phyloP scores from a whole-genome alignment of 352 stramenopile genomes.

The Pythium guiyangense region DNA sequence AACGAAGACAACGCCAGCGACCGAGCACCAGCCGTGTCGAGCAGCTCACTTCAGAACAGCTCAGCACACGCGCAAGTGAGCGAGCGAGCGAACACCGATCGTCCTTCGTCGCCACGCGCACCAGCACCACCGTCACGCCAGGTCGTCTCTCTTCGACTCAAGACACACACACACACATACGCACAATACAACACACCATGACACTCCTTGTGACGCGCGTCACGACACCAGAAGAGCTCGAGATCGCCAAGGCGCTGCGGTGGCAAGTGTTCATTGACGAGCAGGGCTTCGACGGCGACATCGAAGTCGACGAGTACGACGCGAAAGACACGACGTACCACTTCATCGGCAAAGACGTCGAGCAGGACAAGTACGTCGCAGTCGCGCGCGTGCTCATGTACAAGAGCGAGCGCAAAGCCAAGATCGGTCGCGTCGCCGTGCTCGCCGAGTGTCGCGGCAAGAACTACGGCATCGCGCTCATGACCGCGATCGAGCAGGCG shows the following conservation, averaged over 20 bases:
- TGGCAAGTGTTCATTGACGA: conserved; percentile 52
- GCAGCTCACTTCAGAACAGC: no score
- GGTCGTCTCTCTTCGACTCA: not conserved
- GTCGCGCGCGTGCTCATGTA: conserved; percentile 42
- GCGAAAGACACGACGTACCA: conserved; percentile 34
- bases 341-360: conserved; percentile 45
- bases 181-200: conserved; percentile 11
- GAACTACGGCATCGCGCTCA: conserved; percentile 37
- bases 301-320: conserved; percentile 48
- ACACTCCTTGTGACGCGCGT: conserved; percentile 31
- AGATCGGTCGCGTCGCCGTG: conserved; percentile 54
- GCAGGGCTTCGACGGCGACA: conserved; percentile 27
- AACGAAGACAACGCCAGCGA: no score
- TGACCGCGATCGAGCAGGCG: conserved; percentile 29
- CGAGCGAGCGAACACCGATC: no score
- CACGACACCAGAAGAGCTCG: conserved; percentile 29
- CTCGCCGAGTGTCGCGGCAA: conserved; percentile 52
- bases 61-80: no score
- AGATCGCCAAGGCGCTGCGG: conserved; percentile 36
- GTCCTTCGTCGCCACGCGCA: no score
- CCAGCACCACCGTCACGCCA: no score
- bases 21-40: no score
- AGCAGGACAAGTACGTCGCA: conserved; percentile 46
- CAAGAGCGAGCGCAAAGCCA: conserved; percentile 24
- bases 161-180: not conserved